phyloP scores from a whole-genome alignment of 2,329 filamentous ascomycete genomes.

The Didymella segeticola region DNA sequence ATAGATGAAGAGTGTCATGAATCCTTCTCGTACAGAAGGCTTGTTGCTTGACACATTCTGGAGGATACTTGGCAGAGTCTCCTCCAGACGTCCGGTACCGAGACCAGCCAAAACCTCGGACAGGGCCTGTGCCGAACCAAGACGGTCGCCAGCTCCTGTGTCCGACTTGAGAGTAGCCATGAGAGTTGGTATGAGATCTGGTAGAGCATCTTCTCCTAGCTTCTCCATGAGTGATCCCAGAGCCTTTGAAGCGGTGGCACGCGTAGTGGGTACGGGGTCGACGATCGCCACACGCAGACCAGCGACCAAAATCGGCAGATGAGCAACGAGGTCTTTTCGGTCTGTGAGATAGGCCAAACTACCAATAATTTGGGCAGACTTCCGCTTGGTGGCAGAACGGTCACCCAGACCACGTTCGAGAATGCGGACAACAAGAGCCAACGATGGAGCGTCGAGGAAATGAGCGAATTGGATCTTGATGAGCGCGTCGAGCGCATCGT shows the following conservation, averaged over 20 bases:
- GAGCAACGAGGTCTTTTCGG: slow-evolving; percentile 88
- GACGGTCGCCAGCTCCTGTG: slow-evolving; percentile 91
- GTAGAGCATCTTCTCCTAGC: slow-evolving; percentile 92
- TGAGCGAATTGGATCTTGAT: slow-evolving; percentile 99
- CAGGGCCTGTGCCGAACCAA: slow-evolving; percentile 95
- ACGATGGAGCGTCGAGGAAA: slow-evolving; percentile 95
- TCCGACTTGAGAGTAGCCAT: slow-evolving; percentile 99
- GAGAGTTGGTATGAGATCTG: slow-evolving; percentile 94
- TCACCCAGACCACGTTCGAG: slow-evolving; percentile 90
- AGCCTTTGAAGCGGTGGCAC: slow-evolving; percentile 94
- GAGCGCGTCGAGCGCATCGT: slow-evolving; percentile 88
- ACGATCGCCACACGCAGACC: slow-evolving; percentile 89
- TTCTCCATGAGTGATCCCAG: slow-evolving; percentile 98
- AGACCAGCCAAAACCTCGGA: slow-evolving; percentile 95
- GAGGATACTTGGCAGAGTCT: slow-evolving; percentile 93
- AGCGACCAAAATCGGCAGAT: slow-evolving; percentile 89
- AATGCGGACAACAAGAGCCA: slow-evolving; percentile 94
- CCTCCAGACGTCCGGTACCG: slow-evolving; percentile 89
- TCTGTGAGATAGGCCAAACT: slow-evolving; percentile 97
- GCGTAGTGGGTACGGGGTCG: slow-evolving; percentile 94
- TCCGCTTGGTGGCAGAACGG: slow-evolving; percentile 92
- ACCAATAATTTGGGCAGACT: slow-evolving; percentile 96
- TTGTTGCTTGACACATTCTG: slow-evolving; percentile 95
- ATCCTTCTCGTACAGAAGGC: slow-evolving; percentile 89
- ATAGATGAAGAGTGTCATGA: slow-evolving; percentile 99